Base-by-base conservation (phyloP, 768 basidiomycete genomes). In the Mycena maculata region DNA sequence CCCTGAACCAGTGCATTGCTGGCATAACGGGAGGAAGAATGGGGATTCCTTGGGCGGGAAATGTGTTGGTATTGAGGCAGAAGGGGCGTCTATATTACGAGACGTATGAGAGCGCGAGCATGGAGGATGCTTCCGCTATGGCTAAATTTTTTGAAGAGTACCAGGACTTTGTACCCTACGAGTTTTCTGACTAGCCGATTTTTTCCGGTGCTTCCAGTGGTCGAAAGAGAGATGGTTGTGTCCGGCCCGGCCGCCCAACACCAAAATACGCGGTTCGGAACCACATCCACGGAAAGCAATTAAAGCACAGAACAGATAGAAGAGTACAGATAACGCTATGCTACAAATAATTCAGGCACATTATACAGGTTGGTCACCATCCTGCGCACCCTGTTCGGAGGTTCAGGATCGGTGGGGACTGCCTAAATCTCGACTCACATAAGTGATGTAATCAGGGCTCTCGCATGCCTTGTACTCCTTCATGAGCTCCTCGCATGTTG, bases 401-500 rank as follows among this genome's bases (percentile, higher is more conserved):
- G 27, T 22, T 62, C 6, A 54, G 27, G 33, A 45, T 12, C 49
- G 1, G 4, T 23, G 27, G 31, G 13, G 39, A 52, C 23, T 2
- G 25, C 6, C 20, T 31, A 31, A 31, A 44, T 15, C 44, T 23
- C 30, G 60, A 52, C 91, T 63, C 64, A 91, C 92, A 76, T 94
- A 94, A 73, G 92, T 88, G 71, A 98, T 95, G 78, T 99, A 99
- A 75, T 97, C 94, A 12, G 94, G 86, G 75, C 91, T 96, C 81
- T 99, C 96, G 78, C 95, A 97, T 56, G 97, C 96, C 73, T 93
- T 92, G 81, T 98, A 99, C 76, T 98, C 97, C 69, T 95, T 94
- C 72, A 96, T 80, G 20, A 98, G 79, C 72, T 95, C 94, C 58
- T 94, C 92, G 31, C 92, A 94, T 22, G 92, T 93, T 7, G 92